Evolutionary conservation across 495 filamentous ascomycete genomes (phyloP), one percentile per base, ranked within the genome.

Genomic region (Achaetomiella virescens): DNA sequence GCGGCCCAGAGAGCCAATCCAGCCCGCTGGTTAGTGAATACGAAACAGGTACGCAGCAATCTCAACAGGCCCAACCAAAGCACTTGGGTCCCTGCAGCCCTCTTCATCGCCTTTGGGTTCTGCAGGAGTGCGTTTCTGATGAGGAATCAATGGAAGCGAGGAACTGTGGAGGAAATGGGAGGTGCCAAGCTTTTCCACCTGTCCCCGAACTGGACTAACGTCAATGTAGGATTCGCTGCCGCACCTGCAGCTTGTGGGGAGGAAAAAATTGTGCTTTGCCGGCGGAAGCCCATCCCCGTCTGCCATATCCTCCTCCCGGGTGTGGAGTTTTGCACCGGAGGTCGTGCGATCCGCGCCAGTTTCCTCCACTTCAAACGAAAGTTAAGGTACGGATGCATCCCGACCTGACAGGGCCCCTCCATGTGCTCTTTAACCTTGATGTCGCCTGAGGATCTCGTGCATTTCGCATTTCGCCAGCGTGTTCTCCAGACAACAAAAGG

Each of bases 201-300:
- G n/a, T 31, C 9, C 27, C 27, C 27, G 9, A 31, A 31, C 27
- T 9, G 27, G 27, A 15, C 37, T 40, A n/a, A n/a, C n/a, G n/a
- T n/a, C n/a, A n/a, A n/a, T n/a, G n/a, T n/a, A n/a, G 37, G 5
- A 10, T 17, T 46, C 22, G 22, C 43, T 12, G 22, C 11, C 10
- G 51, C 51, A 54, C 14, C 50, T 43, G 49, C 49, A 21, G 15
- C 9, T 21, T 42, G 53, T 55, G 53, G 53, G 53, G 53, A 55
- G 53, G 35, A 48, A 49, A n/a, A 48, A 55, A 48, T 52, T 52
- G 46, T 27, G 24, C 24, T 48, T 49, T 36, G 20, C 44, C 45
- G 36, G 24, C 38, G 36, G 49, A 36, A 42, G 40, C 20, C 36
- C 37, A 18, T 38, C 29, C 52, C 14, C 38, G 38, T 22, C 12